phyloP scores from a whole-genome alignment of 805 yeast genomes.

The Ogataea methanolica region DNA sequence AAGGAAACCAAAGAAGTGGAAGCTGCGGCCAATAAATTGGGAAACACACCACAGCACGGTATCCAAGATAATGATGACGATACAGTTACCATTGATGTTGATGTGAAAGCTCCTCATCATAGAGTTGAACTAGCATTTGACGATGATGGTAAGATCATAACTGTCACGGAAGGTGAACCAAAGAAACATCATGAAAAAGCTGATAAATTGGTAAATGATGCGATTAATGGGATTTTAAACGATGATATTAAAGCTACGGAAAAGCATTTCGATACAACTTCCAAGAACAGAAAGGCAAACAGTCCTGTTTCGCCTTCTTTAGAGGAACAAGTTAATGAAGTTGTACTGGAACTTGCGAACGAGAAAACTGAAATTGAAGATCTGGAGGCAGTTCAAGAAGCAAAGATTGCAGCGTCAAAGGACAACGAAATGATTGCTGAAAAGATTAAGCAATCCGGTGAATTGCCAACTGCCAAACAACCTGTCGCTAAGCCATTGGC shows the following conservation, averaged over 20 bases:
- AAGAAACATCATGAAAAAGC: not conserved
- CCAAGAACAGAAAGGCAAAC: not conserved
- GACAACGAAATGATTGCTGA: conserved; percentile 23
- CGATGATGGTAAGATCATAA: not conserved
- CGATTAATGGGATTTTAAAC: not conserved
- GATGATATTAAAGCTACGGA: too few relatives aligned
- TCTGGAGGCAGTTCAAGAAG: conserved; percentile 6
- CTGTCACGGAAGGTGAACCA: not conserved
- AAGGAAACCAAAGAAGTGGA: not conserved
- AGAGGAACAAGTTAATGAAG: conserved; percentile 3
- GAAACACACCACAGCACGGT: not conserved
- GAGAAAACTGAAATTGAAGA: not conserved
- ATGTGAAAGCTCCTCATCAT: not conserved
- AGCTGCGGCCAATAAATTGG: not conserved
- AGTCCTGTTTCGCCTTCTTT: not conserved
- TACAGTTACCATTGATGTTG: not conserved
- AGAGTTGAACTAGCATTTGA: not conserved
- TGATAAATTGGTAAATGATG: not conserved
- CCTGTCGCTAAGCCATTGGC: conserved; percentile 25
- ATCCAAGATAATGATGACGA: not conserved
- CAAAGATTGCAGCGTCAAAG: conserved; percentile 11
- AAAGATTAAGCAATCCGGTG: conserved; percentile 17
- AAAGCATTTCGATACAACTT: too few relatives aligned
- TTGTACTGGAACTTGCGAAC: not conserved
- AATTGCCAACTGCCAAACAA: conserved; percentile 21